phyloP scores from a whole-genome alignment of 352 stramenopile genomes.

The Pythium guiyangense region DNA sequence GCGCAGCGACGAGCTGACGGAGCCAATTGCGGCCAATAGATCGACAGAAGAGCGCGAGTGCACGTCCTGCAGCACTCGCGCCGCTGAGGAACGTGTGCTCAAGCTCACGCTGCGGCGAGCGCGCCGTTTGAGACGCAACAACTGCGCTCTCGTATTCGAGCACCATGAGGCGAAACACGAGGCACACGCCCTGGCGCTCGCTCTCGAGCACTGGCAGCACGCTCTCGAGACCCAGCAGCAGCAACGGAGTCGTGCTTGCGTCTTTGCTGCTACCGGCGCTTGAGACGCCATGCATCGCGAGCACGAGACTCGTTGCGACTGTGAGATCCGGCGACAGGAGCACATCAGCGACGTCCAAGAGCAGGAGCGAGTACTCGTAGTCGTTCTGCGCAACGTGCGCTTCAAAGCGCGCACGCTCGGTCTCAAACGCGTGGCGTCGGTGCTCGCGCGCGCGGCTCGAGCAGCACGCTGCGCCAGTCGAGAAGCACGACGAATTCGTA shows the following conservation, averaged over 20 bases:
- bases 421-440: constrained; percentile 34
- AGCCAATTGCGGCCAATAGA: constrained; percentile 32
- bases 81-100: constrained; percentile 23
- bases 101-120: not conserved
- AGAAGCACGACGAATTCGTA: constrained; percentile 43
- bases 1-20: constrained; percentile 4
- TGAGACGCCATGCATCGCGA: constrained; percentile 1
- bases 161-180: constrained; percentile 44
- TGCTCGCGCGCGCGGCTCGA: constrained; percentile 36
- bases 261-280: not conserved
- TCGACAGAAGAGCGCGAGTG: constrained; percentile 29
- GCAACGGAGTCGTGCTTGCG: not conserved
- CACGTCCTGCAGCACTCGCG: constrained; percentile 29
- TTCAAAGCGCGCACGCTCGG: constrained; percentile 27
- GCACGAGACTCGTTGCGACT: constrained; percentile 21
- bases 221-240: constrained; percentile 30
- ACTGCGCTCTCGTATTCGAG: constrained; percentile 21
- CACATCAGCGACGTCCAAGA: constrained; percentile 39
- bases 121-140: not conserved
- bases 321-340: constrained; percentile 42
- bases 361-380: constrained; percentile 61
- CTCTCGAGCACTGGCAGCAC: constrained; percentile 45
- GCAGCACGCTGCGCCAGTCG: constrained; percentile 26
- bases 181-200: constrained; percentile 35
- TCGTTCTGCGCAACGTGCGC: constrained; percentile 65